These are phyloP conservation scores for Parachlorella kessleri DNA, from an alignment of 139 green algal genomes.

Conservation along the genomic window DNA sequence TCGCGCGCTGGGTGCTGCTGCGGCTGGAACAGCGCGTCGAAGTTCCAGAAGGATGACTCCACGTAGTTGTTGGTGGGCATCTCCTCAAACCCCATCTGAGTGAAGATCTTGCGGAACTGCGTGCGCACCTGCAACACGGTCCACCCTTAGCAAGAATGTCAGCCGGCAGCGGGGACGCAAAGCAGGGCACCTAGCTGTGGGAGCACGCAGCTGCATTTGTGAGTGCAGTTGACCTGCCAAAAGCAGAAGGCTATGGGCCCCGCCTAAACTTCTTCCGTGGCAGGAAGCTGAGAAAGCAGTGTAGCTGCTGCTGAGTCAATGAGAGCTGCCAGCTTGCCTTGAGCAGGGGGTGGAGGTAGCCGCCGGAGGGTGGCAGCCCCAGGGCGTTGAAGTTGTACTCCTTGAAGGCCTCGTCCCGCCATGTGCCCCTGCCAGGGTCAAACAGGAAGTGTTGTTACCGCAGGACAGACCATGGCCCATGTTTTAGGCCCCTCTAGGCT, in stretches of 20 bases:
- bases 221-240: too few species aligned
- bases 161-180: background rate
- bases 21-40: constrained; percentile 99
- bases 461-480: background rate
- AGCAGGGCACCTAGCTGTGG: too few species aligned
- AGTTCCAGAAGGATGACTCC: constrained; percentile 98
- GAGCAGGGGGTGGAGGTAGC: constrained; percentile 95
- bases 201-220: too few species aligned
- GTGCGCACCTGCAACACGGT: constrained; percentile 70
- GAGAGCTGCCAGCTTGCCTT: too few species aligned
- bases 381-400: constrained; percentile 96
- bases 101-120: constrained; percentile 96
- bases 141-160: background rate
- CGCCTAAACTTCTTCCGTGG: too few species aligned
- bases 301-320: too few species aligned
- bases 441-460: background rate
- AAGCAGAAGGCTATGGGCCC: too few species aligned
- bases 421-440: constrained; percentile 71
- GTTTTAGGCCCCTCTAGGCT: too few species aligned
- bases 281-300: too few species aligned
- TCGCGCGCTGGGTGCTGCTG: constrained; percentile 98
- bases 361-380: constrained; percentile 63
- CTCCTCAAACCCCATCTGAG: constrained; percentile 92
- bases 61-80: constrained; percentile 96
- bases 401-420: constrained; percentile 92